Evolutionary conservation across 805 yeast genomes (phyloP).

Genomic region (Kazachstania africana): DNA sequence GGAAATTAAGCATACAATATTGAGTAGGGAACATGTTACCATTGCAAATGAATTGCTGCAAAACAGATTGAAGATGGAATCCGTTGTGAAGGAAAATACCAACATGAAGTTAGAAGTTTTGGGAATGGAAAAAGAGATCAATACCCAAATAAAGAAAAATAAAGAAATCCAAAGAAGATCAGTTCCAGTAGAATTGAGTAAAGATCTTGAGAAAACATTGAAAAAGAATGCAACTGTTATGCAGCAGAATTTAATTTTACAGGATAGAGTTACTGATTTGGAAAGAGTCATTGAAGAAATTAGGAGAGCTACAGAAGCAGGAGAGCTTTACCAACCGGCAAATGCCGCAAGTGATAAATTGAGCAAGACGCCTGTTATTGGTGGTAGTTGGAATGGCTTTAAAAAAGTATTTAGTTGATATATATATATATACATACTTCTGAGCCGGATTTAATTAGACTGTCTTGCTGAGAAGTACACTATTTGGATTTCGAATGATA

Average conservation of each 20-base stretch:
- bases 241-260: constrained; percentile 47
- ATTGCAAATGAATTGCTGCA: constrained; percentile 80
- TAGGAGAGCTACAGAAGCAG: constrained; percentile 20
- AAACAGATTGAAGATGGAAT: constrained; percentile 63
- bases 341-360: neutral
- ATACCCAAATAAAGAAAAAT: constrained; percentile 22
- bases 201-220: constrained; percentile 46
- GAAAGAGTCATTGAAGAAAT: constrained; percentile 31
- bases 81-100: constrained; percentile 58
- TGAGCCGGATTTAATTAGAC: neutral
- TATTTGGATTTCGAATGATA: neutral
- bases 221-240: constrained; percentile 51
- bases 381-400: constrained; percentile 11
- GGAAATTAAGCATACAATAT: constrained; percentile 56
- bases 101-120: constrained; percentile 40
- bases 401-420: constrained; percentile 9
- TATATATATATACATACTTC: no score
- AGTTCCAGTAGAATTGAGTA: constrained; percentile 30
- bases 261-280: constrained; percentile 36
- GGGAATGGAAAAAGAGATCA: constrained; percentile 32
- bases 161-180: constrained; percentile 17
- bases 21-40: constrained; percentile 75
- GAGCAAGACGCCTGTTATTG: constrained; percentile 4
- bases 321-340: neutral
- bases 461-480: no score